A percentile compares a stretch with the other conserved stretches of the same genome.
These are phyloP conservation scores for Penicillium sp. DNA, from an alignment of 2,329 filamentous ascomycete genomes.

Conservation along the genomic window DNA sequence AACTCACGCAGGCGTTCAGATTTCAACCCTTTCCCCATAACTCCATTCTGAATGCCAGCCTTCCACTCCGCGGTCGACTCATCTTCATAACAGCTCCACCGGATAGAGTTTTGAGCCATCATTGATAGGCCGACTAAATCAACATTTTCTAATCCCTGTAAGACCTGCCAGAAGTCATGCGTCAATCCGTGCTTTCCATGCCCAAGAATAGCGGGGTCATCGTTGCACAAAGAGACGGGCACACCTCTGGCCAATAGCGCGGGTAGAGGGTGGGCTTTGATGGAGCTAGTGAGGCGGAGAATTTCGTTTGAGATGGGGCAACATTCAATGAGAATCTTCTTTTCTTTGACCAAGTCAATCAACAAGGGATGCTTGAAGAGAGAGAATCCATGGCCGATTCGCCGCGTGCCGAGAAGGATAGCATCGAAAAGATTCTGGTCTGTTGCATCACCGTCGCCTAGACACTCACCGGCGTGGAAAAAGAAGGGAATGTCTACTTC, in stretches of 20 bases:
- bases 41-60: constrained; percentile 71
- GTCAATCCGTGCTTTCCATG: constrained; percentile 81
- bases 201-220: constrained; percentile 86
- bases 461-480: constrained; percentile 89
- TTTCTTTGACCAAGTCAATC: constrained; percentile 84
- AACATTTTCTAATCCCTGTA: constrained; percentile 90
- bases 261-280: constrained; percentile 78
- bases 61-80: constrained; percentile 70
- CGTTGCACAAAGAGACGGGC: constrained; percentile 80
- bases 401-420: constrained; percentile 78
- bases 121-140: constrained; percentile 83
- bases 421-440: constrained; percentile 90
- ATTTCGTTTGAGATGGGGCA: constrained; percentile 93
- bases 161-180: constrained; percentile 90
- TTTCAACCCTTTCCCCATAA: constrained; percentile 69
- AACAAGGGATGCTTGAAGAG: constrained; percentile 90
- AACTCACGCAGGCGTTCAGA: constrained; percentile 75
- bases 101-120: constrained; percentile 87
- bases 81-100: constrained; percentile 88
- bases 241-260: constrained; percentile 84
- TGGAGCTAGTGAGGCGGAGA: constrained; percentile 73
- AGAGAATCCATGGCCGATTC: constrained; percentile 87
- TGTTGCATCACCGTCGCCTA: constrained; percentile 74
- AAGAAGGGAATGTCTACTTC: constrained; percentile 87
- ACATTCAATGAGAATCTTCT: constrained; percentile 82